Conservation (phyloP, 2,329 filamentous ascomycete species). For the Rhynchosporium agropyri region DNA sequence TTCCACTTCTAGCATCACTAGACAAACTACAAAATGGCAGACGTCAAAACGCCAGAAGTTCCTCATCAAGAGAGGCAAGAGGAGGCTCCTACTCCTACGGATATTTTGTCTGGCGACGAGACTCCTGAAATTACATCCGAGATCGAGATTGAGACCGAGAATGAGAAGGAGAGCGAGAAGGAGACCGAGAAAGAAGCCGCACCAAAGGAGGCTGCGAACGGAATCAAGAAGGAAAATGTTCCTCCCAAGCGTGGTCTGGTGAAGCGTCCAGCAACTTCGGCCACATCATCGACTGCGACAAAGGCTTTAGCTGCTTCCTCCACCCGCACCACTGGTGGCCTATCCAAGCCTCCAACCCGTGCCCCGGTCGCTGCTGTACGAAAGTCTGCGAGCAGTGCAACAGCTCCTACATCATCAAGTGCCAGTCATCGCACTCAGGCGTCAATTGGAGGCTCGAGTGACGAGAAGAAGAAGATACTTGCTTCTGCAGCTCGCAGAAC, state of each 20-base stretch:
- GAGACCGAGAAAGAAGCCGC: conserved; percentile 38
- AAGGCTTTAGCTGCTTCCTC: conserved; percentile 38
- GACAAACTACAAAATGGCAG: conserved; percentile 36
- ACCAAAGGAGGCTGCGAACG: conserved; percentile 35
- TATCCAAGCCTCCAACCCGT: conserved; percentile 43
- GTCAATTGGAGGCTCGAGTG: conserved; percentile 40
- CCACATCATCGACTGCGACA: conserved; percentile 34
- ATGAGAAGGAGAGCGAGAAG: conserved; percentile 36
- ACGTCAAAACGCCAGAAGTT: conserved; percentile 35
- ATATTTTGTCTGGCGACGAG: conserved; percentile 37
- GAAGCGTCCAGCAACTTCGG: conserved; percentile 36
- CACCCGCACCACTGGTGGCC: conserved; percentile 37
- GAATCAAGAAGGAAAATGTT: conserved; percentile 41
- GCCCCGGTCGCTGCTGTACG: conserved; percentile 35
- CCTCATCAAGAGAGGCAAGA: conserved; percentile 35
- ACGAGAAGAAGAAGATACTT: conserved; percentile 41
- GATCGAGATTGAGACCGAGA: conserved; percentile 33
- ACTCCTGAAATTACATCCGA: conserved; percentile 36
- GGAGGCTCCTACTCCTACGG: conserved; percentile 28
- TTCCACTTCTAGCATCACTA: conserved; percentile 4
- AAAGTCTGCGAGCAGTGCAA: conserved; percentile 40
- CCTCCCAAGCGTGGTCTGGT: conserved; percentile 36
- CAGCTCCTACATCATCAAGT: conserved; percentile 39
- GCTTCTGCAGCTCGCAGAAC: conserved; percentile 37
- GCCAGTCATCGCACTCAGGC: conserved; percentile 36